Evolutionary conservation across 2,329 filamentous ascomycete genomes (phyloP), one percentile per base, ranked within the genome.

Genomic region (Penicillium frequentans): DNA sequence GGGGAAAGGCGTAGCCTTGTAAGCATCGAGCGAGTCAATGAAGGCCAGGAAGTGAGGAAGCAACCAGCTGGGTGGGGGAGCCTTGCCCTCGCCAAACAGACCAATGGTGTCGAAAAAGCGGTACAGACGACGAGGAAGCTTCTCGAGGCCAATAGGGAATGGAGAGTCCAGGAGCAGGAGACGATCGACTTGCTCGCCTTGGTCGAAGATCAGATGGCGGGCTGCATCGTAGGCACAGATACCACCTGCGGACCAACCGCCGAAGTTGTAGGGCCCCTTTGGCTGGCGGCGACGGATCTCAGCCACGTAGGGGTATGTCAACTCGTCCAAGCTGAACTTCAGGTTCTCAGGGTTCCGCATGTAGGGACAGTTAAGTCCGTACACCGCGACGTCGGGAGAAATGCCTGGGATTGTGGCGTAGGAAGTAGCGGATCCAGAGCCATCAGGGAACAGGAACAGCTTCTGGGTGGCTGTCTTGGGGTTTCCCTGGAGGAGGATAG

Each of bases 241-340:
- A 35, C 89, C 89, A 26, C 89, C 90, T 1, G 88, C 89, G n/a
- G 85, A 90, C 89, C 89, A 92, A 24, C 90, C 90, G 16, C 85
- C 83, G 1, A 91, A 74, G 50, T 82, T 81, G 73, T 90, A 90
- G 0, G 87, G 86, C 0, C 79, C 77, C 13, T 72, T 70, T 5
- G 79, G 76, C 60, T 83, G 77, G 24, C 79, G 72, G n/a, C 76
- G 75, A 3, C 74, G 76, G 33, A 82, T 75, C 55, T 81, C 79
- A 6, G 62, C 65, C n/a, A 80, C 55, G 54, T 77, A 82, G 2
- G 67, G 68, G 5, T 59, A 57, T 4, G 74, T 72, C 5, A 80
- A 60, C 24, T 72, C 70, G 13, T 72, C 67, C 16, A 80, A 63
- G 31, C 67, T 67, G 58, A 66, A 71, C 6, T 68, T 64, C 35